phyloP scores from a whole-genome alignment of 2,329 filamentous ascomycete species.

The Boeremia lycopersici region DNA sequence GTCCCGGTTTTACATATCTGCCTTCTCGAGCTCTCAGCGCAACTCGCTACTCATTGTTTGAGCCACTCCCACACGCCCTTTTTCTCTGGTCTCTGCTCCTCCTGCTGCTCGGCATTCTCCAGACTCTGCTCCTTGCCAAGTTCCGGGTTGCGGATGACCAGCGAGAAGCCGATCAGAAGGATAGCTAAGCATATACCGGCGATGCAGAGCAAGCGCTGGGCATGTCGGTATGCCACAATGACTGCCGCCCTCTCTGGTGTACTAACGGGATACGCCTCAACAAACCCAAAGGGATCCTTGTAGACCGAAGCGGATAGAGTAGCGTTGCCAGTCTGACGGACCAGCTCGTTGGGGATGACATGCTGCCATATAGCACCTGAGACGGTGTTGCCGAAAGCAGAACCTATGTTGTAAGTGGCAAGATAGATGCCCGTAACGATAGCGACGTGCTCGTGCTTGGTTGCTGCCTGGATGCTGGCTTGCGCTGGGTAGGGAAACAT shows the following conservation, averaged over 20 bases:
- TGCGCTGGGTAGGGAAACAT: conserved; percentile 63
- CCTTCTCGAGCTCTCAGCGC: neutral
- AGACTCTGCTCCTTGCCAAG: conserved; percentile 55
- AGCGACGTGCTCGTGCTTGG: conserved; percentile 63
- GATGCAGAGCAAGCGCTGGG: conserved; percentile 57
- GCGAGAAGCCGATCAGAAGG: conserved; percentile 54
- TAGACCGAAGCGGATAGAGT: conserved; percentile 50
- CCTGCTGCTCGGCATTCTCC: conserved; percentile 46
- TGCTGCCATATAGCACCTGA: conserved; percentile 69
- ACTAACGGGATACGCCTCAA: conserved; percentile 49
- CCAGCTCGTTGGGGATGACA: conserved; percentile 52
- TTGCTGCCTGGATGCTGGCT: conserved; percentile 58
- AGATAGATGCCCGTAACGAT: conserved; percentile 68
- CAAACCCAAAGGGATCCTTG: conserved; percentile 50
- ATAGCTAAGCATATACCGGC: conserved; percentile 57
- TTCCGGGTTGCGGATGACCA: conserved; percentile 54
- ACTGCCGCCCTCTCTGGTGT: conserved; percentile 52
- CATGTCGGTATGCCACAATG: conserved; percentile 53
- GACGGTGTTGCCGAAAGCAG: conserved; percentile 64
- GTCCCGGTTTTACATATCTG: neutral
- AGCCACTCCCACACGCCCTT: conserved; percentile 10
- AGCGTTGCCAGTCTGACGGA: conserved; percentile 45
- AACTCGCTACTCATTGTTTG: conserved; percentile 1
- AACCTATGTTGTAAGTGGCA: conserved; percentile 66
- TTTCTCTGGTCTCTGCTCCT: neutral